Evolutionary conservation across 2,329 filamentous ascomycete genomes (phyloP).

Genomic region (Calonectria pseudoturangicola): DNA sequence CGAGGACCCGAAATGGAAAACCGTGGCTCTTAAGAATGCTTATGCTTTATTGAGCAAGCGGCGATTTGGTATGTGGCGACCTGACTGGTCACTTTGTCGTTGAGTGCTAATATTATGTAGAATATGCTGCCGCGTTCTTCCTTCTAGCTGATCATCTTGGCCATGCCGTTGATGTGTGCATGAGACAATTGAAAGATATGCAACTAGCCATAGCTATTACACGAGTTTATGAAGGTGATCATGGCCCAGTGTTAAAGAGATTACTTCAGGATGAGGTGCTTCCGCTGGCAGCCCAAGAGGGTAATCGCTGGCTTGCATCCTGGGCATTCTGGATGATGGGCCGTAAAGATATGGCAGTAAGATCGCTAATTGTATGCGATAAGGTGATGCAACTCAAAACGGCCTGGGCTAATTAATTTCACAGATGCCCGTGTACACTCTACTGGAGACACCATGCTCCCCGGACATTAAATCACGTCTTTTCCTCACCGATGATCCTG

Average conservation of each 20-base stretch:
- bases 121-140: slow-evolving; percentile 97
- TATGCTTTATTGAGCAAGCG: slow-evolving; percentile 95
- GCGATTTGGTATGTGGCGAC: slow-evolving; percentile 80
- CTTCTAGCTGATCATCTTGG: slow-evolving; percentile 89
- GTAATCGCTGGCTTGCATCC: slow-evolving; percentile 94
- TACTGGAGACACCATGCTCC: slow-evolving; percentile 81
- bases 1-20: slow-evolving; percentile 88
- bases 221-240: slow-evolving; percentile 91
- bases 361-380: slow-evolving; percentile 82
- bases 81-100: neutral
- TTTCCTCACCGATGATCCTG: slow-evolving; percentile 93
- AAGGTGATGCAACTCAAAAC: neutral
- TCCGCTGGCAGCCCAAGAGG: slow-evolving; percentile 83
- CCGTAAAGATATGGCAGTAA: slow-evolving; percentile 87
- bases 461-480: slow-evolving; percentile 84
- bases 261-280: slow-evolving; percentile 89
- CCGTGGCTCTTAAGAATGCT: slow-evolving; percentile 94
- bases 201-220: slow-evolving; percentile 93
- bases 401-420: slow-evolving; percentile 27
- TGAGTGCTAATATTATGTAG: slow-evolving; percentile 69
- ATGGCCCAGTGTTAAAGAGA: slow-evolving; percentile 81
- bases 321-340: slow-evolving; percentile 97
- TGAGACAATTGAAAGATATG: slow-evolving; percentile 90
- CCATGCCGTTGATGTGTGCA: slow-evolving; percentile 90
- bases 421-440: slow-evolving; percentile 84